Evolutionary conservation across 2,329 filamentous ascomycete species (phyloP).

Genomic region (Chaetomium olivaceum): DNA sequence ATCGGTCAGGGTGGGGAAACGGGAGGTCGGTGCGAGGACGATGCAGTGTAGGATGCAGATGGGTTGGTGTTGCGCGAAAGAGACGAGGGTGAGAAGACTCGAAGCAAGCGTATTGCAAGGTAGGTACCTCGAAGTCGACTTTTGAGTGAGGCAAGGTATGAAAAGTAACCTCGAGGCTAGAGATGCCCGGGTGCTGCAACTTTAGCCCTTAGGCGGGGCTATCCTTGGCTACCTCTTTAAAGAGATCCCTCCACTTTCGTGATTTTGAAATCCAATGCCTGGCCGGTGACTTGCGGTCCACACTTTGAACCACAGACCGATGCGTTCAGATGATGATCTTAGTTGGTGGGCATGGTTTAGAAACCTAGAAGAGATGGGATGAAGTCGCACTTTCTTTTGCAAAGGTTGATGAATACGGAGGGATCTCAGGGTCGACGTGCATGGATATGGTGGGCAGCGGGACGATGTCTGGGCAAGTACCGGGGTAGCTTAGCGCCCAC

Average conservation of each 20-base stretch:
- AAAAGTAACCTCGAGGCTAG: not conserved
- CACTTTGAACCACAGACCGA: not conserved
- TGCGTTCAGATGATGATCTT: not conserved
- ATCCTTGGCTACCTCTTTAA: not conserved
- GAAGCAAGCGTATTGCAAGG: not conserved
- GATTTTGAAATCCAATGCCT: not conserved
- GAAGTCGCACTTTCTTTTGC: not conserved
- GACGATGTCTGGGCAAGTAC: conserved; percentile 9
- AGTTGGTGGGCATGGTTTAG: not conserved
- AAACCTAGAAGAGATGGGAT: not conserved
- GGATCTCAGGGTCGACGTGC: not conserved
- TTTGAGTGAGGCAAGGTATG: not conserved
- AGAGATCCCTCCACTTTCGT: not conserved
- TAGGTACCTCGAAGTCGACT: not conserved
- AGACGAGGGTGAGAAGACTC: not conserved
- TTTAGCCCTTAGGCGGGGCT: not conserved
- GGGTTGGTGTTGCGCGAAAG: not conserved
- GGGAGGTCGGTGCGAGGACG: not conserved
- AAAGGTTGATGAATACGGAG: not conserved
- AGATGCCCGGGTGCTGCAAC: not conserved
- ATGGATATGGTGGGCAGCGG: conserved; percentile 8
- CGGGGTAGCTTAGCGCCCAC: conserved; percentile 19
- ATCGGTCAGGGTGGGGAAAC: not conserved
- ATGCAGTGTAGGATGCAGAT: not conserved
- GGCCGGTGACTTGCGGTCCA: not conserved